Conservation (phyloP, 441 rosid genomes). For the Rhodomyrtus psidioides region DNA sequence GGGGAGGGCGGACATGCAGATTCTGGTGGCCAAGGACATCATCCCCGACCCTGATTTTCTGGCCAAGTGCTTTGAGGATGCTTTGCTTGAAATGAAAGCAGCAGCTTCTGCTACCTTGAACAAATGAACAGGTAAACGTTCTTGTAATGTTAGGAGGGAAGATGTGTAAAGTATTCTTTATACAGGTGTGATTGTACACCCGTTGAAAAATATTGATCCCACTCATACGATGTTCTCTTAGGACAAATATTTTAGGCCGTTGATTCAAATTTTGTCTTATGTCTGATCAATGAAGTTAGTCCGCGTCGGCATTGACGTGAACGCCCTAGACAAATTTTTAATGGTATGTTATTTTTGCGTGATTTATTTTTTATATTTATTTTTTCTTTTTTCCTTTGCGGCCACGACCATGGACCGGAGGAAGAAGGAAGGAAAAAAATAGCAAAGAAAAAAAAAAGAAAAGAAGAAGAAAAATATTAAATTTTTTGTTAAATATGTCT, state of each 20-base stretch:
- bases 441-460: too few relatives aligned
- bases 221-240: neutral
- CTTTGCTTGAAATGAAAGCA: slow-evolving; percentile 46
- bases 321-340: too few relatives aligned
- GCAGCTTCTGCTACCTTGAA: slow-evolving; percentile 18
- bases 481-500: too few relatives aligned
- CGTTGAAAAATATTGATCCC: neutral
- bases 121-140: neutral
- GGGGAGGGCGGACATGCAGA: slow-evolving; percentile 49
- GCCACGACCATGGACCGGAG: too few relatives aligned
- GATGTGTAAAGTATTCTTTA: neutral
- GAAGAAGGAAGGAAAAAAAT: too few relatives aligned
- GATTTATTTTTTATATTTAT: too few relatives aligned
- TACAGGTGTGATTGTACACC: neutral
- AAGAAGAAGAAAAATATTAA: too few relatives aligned
- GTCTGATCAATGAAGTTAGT: neutral
- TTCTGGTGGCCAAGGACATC: slow-evolving; percentile 52
- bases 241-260: neutral
- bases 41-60: slow-evolving; percentile 58
- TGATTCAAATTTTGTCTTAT: neutral
- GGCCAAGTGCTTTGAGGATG: slow-evolving; percentile 49
- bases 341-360: too few relatives aligned
- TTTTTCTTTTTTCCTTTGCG: too few relatives aligned
- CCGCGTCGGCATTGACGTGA: too few relatives aligned
- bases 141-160: neutral